These are phyloP conservation scores for Begonia masoniana DNA, from an alignment of 306 rosid species.

Conservation along the genomic window DNA sequence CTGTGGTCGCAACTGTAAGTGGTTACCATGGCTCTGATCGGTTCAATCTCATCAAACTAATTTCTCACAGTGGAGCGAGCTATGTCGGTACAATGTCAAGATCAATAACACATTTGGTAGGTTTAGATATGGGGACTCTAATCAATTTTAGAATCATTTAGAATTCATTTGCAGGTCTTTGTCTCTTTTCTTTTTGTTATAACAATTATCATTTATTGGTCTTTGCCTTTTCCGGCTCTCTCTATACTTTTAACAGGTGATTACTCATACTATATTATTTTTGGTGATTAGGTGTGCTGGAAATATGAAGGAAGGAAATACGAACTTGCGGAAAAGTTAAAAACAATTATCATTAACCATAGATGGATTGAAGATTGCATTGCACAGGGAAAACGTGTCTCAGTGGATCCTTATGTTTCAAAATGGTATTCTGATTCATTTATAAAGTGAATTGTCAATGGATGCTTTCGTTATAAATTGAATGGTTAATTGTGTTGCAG, in stretches of 20 bases:
- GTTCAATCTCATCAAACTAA: slow-evolving; percentile 61
- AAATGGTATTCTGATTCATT: slow-evolving; percentile 36
- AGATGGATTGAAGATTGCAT: slow-evolving; percentile 85
- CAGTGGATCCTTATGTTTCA: slow-evolving; percentile 43
- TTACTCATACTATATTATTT: neutral
- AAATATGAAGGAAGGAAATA: slow-evolving; percentile 57
- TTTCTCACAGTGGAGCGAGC: slow-evolving; percentile 48
- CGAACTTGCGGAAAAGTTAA: slow-evolving; percentile 39
- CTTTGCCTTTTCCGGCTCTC: neutral
- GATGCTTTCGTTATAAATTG: neutral
- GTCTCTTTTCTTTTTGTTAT: neutral
- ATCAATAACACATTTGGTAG: slow-evolving; percentile 69
- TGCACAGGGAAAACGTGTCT: slow-evolving; percentile 53
- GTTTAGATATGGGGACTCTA: slow-evolving; percentile 2
- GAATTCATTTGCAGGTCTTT: too few species aligned
- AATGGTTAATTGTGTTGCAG: neutral
- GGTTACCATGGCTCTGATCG: slow-evolving; percentile 70
- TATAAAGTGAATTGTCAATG: neutral
- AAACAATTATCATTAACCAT: slow-evolving; percentile 46
- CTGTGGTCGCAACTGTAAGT: slow-evolving; percentile 66
- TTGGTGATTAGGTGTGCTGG: slow-evolving; percentile 54
- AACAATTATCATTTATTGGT: neutral
- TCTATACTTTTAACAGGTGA: neutral
- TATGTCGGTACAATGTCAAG: slow-evolving; percentile 60
- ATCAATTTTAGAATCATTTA: too few species aligned